Percentiles rank a stretch among this genome's conserved stretches.
These are phyloP conservation scores for Lecanoromycetidae sp. DNA, from an alignment of 2,329 filamentous ascomycete genomes.

Conservation along the genomic window DNA sequence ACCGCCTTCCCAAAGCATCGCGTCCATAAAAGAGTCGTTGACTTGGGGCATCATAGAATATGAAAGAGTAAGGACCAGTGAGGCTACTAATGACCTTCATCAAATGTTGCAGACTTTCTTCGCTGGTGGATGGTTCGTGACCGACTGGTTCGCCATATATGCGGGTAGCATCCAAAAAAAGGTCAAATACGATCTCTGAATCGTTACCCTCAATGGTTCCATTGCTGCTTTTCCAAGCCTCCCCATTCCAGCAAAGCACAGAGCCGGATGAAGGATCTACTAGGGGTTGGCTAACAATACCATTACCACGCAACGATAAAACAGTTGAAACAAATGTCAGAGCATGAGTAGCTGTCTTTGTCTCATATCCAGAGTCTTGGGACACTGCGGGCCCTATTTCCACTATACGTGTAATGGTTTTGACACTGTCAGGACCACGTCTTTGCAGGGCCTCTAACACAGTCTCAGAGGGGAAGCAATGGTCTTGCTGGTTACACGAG, in stretches of 20 bases:
- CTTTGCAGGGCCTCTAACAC: slow-evolving; percentile 3
- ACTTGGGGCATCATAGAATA: slow-evolving; percentile 58
- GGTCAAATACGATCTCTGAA: slow-evolving; percentile 53
- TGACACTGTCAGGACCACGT: slow-evolving; percentile 15
- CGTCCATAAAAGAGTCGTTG: slow-evolving; percentile 65
- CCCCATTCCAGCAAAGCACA: slow-evolving; percentile 91
- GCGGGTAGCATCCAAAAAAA: slow-evolving; percentile 39
- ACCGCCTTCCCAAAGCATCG: slow-evolving; percentile 77
- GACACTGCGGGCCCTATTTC: background rate
- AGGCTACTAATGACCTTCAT: slow-evolving; percentile 47
- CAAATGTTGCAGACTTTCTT: slow-evolving; percentile 26
- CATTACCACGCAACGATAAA: slow-evolving; percentile 70
- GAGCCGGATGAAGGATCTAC: slow-evolving; percentile 45
- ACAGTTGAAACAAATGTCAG: slow-evolving; percentile 71
- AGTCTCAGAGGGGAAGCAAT: slow-evolving; percentile 18
- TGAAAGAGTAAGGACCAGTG: slow-evolving; percentile 79
- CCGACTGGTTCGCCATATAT: background rate
- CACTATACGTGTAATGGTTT: slow-evolving; percentile 15
- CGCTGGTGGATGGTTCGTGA: slow-evolving; percentile 19
- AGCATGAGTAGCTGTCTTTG: slow-evolving; percentile 19
- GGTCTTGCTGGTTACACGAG: slow-evolving; percentile 31
- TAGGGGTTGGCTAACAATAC: slow-evolving; percentile 62
- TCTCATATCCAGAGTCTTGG: background rate
- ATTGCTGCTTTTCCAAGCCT: slow-evolving; percentile 68
- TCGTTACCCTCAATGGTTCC: slow-evolving; percentile 59